These are phyloP conservation scores for Debaryomycetaceae sp. DNA, from an alignment of 1,139 yeast species.

Conservation along the genomic window DNA sequence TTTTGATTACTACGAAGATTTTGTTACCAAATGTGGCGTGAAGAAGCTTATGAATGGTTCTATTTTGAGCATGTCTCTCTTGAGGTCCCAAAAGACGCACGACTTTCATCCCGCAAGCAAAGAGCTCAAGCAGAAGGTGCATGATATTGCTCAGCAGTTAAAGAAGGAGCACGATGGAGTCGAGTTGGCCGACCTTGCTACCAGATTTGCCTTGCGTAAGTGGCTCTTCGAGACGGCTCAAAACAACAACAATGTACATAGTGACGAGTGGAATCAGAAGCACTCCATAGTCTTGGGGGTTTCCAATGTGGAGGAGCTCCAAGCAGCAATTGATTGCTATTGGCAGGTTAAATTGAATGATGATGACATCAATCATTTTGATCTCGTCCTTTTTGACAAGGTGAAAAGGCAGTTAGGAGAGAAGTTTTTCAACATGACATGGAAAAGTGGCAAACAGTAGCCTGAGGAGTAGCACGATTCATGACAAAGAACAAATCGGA, in stretches of 20 bases:
- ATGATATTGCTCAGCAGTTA: constrained; percentile 47
- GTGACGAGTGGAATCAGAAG: constrained; percentile 24
- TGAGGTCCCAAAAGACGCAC: constrained; percentile 65
- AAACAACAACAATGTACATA: constrained; percentile 5
- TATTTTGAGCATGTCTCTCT: constrained; percentile 81
- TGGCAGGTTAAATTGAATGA: constrained; percentile 41
- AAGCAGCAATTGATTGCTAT: constrained; percentile 58
- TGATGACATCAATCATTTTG: constrained; percentile 31
- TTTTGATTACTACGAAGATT: constrained; percentile 44
- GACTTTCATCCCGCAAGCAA: constrained; percentile 77
- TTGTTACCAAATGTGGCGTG: constrained; percentile 54
- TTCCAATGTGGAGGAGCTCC: constrained; percentile 57
- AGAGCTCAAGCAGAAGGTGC: constrained; percentile 55
- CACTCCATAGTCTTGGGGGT: constrained; percentile 77
- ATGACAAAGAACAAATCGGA: too few relatives aligned
- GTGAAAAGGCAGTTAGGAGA: constrained; percentile 51
- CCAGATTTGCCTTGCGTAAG: constrained; percentile 64
- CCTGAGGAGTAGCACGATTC: background rate
- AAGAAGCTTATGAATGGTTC: constrained; percentile 70
- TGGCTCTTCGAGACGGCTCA: constrained; percentile 43
- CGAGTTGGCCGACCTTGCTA: constrained; percentile 79
- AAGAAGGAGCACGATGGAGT: constrained; percentile 34
- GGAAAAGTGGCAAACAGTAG: constrained; percentile 63
- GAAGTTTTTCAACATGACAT: constrained; percentile 57
- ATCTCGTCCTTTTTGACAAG: constrained; percentile 38